Evolutionary conservation across 2,329 filamentous ascomycete genomes (phyloP), one percentile per base, ranked within the genome.

Genomic region (Cytospora paraplurivora): DNA sequence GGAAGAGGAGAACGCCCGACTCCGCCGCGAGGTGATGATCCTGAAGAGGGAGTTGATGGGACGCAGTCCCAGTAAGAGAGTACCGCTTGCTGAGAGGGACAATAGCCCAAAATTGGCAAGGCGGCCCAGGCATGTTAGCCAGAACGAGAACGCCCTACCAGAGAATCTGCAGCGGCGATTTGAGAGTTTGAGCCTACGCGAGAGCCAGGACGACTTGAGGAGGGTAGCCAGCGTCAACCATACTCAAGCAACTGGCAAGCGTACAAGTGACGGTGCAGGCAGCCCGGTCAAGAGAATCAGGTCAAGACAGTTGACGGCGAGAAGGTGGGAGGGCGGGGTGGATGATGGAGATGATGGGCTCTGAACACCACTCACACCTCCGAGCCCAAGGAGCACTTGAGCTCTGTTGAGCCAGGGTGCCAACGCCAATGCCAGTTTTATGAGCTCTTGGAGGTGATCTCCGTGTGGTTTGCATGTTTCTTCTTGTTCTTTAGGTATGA

Each of bases 1-100:
- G 1, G 85, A 90, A 70, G 77, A 86, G 56, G 90, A 93, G 71
- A 92, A 93, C 61, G 87, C 90, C 65, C 80, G 84, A 3, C 79
- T 94, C 44, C 82, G 87, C 15, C 82, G 83, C 32, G 89, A 90
- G 70, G 80, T 92, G 21, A 81, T 81, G 1, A 78, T 86, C 3
- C 74, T 93, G 32, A 87, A 87, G 71, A 83, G 89, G 41, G 89
- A 93, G 74, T 72, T 92, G 7, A 78, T 79, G 0, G 80, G 79
- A 15, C 82, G 85, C 60, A 92, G 87, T 61, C 89, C 89, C 0
- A 85, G 80, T 4, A 89, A 86, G 75, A 77, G 85, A 41, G 75
- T 77, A 59, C 84, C 85, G 0, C 78, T 87, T 1, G 77, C 77
- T 58, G 85, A 87, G 71, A 76, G 84, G 5, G 82, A 83, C 27